Evolutionary conservation across 2,329 filamentous ascomycete species (phyloP).

Genomic region (Colletotrichum chlorophyti): DNA sequence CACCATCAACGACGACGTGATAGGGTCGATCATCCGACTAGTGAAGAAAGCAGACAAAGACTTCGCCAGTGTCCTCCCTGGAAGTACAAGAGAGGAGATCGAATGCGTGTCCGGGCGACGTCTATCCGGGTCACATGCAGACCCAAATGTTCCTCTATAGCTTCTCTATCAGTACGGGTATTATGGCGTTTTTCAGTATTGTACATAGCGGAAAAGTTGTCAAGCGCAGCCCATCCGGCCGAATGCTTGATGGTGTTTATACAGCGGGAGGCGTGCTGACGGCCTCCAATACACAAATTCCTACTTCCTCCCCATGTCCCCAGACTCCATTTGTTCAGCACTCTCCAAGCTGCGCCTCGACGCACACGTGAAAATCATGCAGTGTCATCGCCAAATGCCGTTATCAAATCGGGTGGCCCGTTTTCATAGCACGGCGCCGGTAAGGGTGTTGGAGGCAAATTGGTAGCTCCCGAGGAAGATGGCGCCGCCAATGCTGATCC

Average conservation of each 20-base stretch:
- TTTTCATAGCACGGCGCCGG: conserved; percentile 39
- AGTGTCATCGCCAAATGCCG: background rate
- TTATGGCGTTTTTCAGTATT: conserved; percentile 25
- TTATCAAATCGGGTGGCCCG: background rate
- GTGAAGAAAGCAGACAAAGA: background rate
- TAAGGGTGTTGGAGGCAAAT: conserved; percentile 80
- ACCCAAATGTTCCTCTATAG: too few relatives aligned
- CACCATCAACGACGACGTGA: conserved; percentile 8
- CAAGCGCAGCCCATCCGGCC: conserved; percentile 6
- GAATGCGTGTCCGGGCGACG: too few relatives aligned
- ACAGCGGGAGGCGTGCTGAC: conserved; percentile 12
- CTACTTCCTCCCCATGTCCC: background rate
- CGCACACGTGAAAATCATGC: background rate
- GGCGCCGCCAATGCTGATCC: conserved; percentile 94
- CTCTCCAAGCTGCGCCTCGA: background rate
- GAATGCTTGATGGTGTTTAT: conserved; percentile 11
- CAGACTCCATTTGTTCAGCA: background rate
- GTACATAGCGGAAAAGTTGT: conserved; percentile 27
- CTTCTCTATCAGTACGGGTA: conserved; percentile 24
- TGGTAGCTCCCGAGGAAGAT: conserved; percentile 96
- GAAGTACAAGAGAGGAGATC: background rate
- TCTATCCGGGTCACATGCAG: too few relatives aligned
- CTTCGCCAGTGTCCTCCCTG: too few relatives aligned
- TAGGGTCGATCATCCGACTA: background rate
- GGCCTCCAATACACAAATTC: conserved; percentile 10